Base-by-base conservation (phyloP, 2,329 filamentous ascomycete genomes). In the Aspergillus fumigatus region DNA sequence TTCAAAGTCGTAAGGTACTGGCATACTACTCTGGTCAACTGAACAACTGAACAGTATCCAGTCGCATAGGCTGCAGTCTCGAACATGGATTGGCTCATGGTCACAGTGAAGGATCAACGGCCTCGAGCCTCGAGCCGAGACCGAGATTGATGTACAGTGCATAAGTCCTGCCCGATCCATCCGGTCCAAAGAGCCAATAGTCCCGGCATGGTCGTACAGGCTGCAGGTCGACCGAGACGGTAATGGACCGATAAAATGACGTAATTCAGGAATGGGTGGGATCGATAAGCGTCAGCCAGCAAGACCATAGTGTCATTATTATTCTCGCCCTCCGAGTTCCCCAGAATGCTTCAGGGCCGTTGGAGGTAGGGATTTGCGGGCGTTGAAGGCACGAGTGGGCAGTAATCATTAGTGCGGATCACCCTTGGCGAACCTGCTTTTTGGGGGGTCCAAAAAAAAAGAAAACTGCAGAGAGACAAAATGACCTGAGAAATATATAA, bases 231-330 rank as follows among this genome's bases (percentile, higher is more conserved):
- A 47, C 40, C 35, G 35, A 45, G 27, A 47, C 11, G 27, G 25
- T 17, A 38, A 51, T 38, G 41, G 27, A 58, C 60, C 54, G 63
- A 64, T 60, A 62, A 55, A 60, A 54, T 64, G 61, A 62, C 60
- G 57, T 60, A 49, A 49, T 53, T 27, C 26, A 45, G 60, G 61
- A 61, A 61, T 54, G 32, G 32, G 14, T 47, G 21, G 43, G 21
- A 47, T 23, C 23, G 43, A 47, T 47, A 47, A 47, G 43, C 43
- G 43, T 47, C 25, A 26, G 26, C 43, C 3, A 21, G n/a, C 21
- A 21, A 47, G 11, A 4, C 43, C n/a, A 14, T 29, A 29, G 11
- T 29, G 27, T 10, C 27, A 29, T 29, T 29, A 29, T 47, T 47
- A 23, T 26, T 47, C 43, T 23, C 43, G 43, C 11, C 21, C 21